phyloP scores from a whole-genome alignment of 2,329 filamentous ascomycete species.

The Diplodia corticola region DNA sequence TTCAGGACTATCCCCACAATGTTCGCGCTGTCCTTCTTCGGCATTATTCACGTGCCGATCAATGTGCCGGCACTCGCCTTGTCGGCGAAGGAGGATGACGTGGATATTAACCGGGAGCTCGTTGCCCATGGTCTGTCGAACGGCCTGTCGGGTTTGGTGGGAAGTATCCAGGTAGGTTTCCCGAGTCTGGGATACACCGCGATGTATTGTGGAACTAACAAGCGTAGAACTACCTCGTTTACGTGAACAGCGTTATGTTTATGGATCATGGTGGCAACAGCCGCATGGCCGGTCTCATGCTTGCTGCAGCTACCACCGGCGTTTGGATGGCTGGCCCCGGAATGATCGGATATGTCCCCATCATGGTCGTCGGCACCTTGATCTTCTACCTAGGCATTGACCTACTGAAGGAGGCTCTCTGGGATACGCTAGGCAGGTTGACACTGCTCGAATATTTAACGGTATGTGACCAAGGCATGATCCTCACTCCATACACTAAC shows the following conservation, averaged over 20 bases:
- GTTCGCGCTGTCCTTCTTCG: conserved; percentile 96
- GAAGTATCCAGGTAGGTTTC: conserved; percentile 70
- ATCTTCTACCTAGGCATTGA: conserved; percentile 97
- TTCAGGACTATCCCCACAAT: conserved; percentile 87
- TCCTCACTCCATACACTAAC: conserved; percentile 5
- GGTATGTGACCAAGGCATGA: conserved; percentile 46
- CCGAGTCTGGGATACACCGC: background rate
- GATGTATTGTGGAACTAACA: conserved; percentile 28
- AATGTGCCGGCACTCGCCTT: conserved; percentile 93
- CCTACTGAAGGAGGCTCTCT: conserved; percentile 82
- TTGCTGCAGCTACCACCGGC: conserved; percentile 76
- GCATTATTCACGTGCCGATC: conserved; percentile 94
- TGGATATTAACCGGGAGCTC: conserved; percentile 86
- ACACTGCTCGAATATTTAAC: conserved; percentile 87
- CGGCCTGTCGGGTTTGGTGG: conserved; percentile 78
- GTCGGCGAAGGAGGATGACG: conserved; percentile 86
- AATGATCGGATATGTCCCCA: conserved; percentile 89
- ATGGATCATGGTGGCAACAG: conserved; percentile 89
- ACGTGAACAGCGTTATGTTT: conserved; percentile 96
- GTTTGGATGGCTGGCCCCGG: conserved; percentile 83
- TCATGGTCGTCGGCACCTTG: conserved; percentile 93
- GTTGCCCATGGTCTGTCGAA: conserved; percentile 94
- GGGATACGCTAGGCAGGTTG: conserved; percentile 84
- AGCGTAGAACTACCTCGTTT: conserved; percentile 87
- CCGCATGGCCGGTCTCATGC: conserved; percentile 79